These are phyloP conservation scores for Oryza coarctata DNA, from an alignment of 176 grass and related monocot species.

Conservation along the genomic window DNA sequence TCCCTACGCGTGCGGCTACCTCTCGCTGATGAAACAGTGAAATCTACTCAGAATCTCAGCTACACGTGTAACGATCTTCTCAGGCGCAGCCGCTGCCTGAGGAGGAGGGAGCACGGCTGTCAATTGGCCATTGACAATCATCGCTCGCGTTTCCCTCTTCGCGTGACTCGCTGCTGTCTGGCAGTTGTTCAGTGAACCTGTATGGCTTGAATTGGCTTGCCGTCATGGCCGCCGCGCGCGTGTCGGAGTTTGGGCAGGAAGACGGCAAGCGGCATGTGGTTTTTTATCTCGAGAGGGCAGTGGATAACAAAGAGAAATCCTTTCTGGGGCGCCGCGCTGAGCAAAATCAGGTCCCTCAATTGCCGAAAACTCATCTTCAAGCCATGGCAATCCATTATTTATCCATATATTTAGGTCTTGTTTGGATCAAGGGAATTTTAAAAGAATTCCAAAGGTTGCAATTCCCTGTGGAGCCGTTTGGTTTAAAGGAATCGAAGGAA, in stretches of 20 bases:
- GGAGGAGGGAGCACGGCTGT: slow-evolving; percentile 22
- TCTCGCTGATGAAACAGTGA: background rate
- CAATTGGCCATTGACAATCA: slow-evolving; percentile 24
- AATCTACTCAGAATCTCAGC: background rate
- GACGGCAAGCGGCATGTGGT: slow-evolving; percentile 45
- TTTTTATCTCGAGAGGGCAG: slow-evolving; percentile 26
- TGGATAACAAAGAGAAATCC: slow-evolving; percentile 12
- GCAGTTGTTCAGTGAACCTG: slow-evolving; percentile 48
- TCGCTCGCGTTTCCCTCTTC: slow-evolving; percentile 18
- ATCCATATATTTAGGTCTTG: background rate
- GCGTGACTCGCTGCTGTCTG: slow-evolving; percentile 44
- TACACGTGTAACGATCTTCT: background rate
- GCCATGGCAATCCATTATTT: slow-evolving; percentile 1
- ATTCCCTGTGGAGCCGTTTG: too few relatives aligned
- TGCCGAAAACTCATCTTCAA: slow-evolving; percentile 21
- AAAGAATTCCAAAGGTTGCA: too few relatives aligned
- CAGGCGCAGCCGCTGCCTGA: slow-evolving; percentile 6
- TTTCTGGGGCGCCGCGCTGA: slow-evolving; percentile 35
- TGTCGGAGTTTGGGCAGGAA: slow-evolving; percentile 15
- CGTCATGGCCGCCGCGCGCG: background rate
- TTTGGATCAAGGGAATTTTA: too few relatives aligned
- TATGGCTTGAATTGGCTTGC: slow-evolving; percentile 4
- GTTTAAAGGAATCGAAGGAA: too few relatives aligned
- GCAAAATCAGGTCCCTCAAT: slow-evolving; percentile 22
- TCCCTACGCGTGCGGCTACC: background rate